Evolutionary conservation across 805 yeast species (phyloP).

Genomic region (Kluyveromyces siamensis): DNA sequence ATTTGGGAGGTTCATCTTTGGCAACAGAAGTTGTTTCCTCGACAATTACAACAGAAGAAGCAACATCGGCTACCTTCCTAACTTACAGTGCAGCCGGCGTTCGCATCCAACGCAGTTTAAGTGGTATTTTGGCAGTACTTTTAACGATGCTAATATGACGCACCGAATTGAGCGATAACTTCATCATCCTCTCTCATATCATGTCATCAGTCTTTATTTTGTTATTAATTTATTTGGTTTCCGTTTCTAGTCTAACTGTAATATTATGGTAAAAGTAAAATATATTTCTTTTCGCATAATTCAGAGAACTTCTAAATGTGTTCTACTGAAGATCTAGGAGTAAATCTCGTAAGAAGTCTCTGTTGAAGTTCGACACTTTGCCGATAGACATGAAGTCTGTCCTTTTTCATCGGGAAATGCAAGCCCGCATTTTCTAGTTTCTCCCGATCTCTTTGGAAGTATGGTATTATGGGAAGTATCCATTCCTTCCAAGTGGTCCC

Average conservation of each 20-base stretch:
- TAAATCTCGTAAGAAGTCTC: conserved; percentile 21
- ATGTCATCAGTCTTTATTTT: background rate
- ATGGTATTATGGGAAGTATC: conserved; percentile 50
- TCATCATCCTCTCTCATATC: background rate
- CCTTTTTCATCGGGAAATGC: conserved; percentile 30
- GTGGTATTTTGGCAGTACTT: conserved; percentile 1
- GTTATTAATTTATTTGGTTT: background rate
- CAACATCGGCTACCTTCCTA: background rate
- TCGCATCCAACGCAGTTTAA: background rate
- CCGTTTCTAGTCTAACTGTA: background rate
- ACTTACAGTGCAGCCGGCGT: background rate
- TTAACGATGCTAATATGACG: background rate
- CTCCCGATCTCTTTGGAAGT: conserved; percentile 20
- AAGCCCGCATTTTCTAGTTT: conserved; percentile 37
- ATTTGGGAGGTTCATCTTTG: background rate
- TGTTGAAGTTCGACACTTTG: conserved; percentile 26
- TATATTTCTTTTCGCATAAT: conserved; percentile 1
- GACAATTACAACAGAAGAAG: background rate
- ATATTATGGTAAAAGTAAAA: background rate
- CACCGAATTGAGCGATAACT: background rate
- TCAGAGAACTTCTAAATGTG: background rate
- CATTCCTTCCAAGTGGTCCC: conserved; percentile 59
- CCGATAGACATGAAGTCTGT: conserved; percentile 35
- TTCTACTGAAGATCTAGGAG: conserved; percentile 24
- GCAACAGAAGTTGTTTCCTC: background rate